phyloP scores from a whole-genome alignment of 2,329 filamentous ascomycete species.

The Didymella lethalis region DNA sequence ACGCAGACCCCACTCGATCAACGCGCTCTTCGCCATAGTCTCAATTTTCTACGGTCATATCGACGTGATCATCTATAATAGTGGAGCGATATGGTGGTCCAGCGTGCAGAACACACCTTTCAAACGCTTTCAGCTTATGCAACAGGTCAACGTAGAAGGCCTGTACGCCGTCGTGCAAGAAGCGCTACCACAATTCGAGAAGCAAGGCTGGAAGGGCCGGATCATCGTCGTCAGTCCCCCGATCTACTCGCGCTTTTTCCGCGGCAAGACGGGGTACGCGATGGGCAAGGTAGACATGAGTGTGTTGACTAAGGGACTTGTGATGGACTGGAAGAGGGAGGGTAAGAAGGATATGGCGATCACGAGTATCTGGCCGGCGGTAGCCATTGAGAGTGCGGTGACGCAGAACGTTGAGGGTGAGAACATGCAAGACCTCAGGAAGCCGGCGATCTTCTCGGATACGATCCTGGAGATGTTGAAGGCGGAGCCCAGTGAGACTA shows the following conservation, averaged over 20 bases:
- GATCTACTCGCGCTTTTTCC: conserved; percentile 84
- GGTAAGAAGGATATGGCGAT: conserved; percentile 74
- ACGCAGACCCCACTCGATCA: conserved; percentile 61
- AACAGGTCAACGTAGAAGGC: conserved; percentile 66
- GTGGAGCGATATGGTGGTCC: conserved; percentile 86
- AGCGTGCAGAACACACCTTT: conserved; percentile 75
- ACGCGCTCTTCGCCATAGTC: conserved; percentile 52
- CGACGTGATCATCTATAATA: conserved; percentile 82
- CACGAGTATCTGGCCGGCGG: conserved; percentile 83
- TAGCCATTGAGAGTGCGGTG: conserved; percentile 78
- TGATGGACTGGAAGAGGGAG: conserved; percentile 79
- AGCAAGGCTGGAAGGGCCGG: conserved; percentile 61
- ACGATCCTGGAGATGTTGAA: conserved; percentile 76
- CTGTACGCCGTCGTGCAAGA: conserved; percentile 77
- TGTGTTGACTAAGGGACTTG: conserved; percentile 79
- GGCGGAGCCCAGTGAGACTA: conserved; percentile 68
- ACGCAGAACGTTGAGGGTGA: conserved; percentile 63
- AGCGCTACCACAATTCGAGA: conserved; percentile 69
- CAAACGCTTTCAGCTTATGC: conserved; percentile 73
- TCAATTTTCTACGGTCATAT: conserved; percentile 67
- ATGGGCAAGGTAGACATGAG: conserved; percentile 81
- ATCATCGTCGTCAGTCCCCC: conserved; percentile 83
- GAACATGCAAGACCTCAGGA: conserved; percentile 66
- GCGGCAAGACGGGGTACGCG: conserved; percentile 86
- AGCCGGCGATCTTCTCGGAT: conserved; percentile 77